phyloP scores from a whole-genome alignment of 495 filamentous ascomycete genomes.

The Astrocystis sublimbata region DNA sequence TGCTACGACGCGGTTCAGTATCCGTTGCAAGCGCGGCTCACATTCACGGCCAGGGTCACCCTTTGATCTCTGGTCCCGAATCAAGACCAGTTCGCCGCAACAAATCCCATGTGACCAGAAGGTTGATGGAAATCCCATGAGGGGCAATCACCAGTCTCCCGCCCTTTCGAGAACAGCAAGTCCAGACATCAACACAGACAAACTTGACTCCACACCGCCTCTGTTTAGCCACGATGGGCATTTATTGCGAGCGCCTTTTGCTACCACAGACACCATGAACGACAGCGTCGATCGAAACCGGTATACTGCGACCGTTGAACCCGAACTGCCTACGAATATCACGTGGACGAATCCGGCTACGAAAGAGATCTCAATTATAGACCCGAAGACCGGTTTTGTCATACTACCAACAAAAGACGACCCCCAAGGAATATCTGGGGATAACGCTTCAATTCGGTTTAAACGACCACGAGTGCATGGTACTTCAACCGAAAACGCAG shows the following conservation, averaged over 20 bases:
- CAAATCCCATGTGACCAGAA: conserved; percentile 4
- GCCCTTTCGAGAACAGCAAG: neutral
- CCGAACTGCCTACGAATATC: conserved; percentile 35
- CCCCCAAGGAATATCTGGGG: neutral
- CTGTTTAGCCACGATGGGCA: conserved; percentile 7
- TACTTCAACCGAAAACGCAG: conserved; percentile 17
- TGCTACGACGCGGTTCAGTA: conserved; percentile 32
- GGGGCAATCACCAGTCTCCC: neutral
- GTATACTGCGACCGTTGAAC: neutral
- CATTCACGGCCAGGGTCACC: conserved; percentile 34
- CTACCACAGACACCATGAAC: neutral
- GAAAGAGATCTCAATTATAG: conserved; percentile 57
- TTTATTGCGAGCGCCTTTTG: conserved; percentile 10
- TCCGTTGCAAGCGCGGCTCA: conserved; percentile 23
- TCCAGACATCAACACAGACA: neutral
- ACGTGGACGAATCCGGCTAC: conserved; percentile 71
- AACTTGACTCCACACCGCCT: neutral
- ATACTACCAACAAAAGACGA: conserved; percentile 17
- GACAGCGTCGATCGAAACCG: neutral
- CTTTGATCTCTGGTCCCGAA: conserved; percentile 66
- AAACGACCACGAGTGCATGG: conserved; percentile 2
- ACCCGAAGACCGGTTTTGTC: conserved; percentile 63
- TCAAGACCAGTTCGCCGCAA: conserved; percentile 59
- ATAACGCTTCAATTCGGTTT: neutral
- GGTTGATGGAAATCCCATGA: neutral